These are phyloP conservation scores for Chenopodium suecicum DNA, from an alignment of 148 eudicot genomes.

Conservation along the genomic window DNA sequence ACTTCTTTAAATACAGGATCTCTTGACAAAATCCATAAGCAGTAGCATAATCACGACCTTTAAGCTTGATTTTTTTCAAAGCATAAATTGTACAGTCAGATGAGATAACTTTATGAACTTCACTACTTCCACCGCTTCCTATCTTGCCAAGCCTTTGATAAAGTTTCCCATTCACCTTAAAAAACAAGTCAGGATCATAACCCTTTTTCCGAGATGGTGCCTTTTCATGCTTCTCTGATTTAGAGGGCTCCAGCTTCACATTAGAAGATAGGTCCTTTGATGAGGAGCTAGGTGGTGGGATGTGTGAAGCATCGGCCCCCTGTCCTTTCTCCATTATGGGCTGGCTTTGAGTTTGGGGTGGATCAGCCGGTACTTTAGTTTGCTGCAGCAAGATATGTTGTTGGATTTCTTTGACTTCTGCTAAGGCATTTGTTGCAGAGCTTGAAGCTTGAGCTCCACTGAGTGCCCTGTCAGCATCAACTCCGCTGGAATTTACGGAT, in stretches of 20 bases:
- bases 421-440: conserved; percentile 27
- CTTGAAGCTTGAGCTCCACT: conserved; percentile 35
- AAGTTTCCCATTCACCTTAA: conserved; percentile 92
- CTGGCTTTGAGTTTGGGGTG: conserved; percentile 33
- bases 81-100: conserved; percentile 90
- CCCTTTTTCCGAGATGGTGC: conserved; percentile 57
- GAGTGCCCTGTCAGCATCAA: conserved; percentile 30
- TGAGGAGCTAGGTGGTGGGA: conserved; percentile 38
- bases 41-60: conserved; percentile 93
- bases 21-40: conserved; percentile 98
- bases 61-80: conserved; percentile 92
- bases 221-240: conserved; percentile 62
- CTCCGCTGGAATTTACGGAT: conserved; percentile 26
- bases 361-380: conserved; percentile 28
- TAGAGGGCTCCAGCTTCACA: conserved; percentile 52
- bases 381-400: conserved; percentile 30
- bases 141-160: conserved; percentile 99
- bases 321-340: conserved; percentile 33
- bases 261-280: conserved; percentile 36
- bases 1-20: conserved; percentile 72
- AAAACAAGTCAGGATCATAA: conserved; percentile 84
- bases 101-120: conserved; percentile 96
- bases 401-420: conserved; percentile 33
- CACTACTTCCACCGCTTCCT: conserved; percentile 99
- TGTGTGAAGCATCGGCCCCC: conserved; percentile 30